Base-by-base conservation (phyloP, 257 asterid species). In the Ophiorrhiza pumila region DNA sequence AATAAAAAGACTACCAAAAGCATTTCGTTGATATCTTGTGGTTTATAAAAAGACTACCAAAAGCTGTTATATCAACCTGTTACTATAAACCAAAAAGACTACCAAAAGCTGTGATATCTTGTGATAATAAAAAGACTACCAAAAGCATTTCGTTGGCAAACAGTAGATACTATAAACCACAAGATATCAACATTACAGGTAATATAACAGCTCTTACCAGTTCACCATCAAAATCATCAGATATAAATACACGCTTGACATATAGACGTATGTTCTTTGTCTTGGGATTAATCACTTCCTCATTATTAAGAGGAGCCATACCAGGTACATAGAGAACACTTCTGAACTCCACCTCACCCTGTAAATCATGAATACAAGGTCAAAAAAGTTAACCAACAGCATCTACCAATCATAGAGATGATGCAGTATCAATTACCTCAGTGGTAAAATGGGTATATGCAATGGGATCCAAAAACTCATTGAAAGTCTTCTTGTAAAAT, bases 331-430 rank as follows among this genome's bases (percentile, higher is more conserved):
- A 95, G 25, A 92, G 88, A 58, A 95, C 91, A 80, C 99, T 89
- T 84, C 99, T 89, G 72, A 95, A 95, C 83, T 95, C 99, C 79
- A 95, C 98, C 88, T 95, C 99, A 69, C 99, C 99, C 99, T 95
- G 84, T 82, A 82, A 10, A 78, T 50, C 57, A 77, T 76, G 59
- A 82, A 56, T 46, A 64, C 39, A 58, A 42, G 41, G 73, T 35
- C 39, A 61, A 57, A 55, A 46, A 22, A 62, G 45, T 41, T 60
- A 58, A 70, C 15, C 47, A 63, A 37, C 45, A 22, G 27, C 59
- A 75, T 68, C 69, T n/a, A 56, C 32, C 46, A 61, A 31, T 58
- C 49, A 9, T 5, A 74, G 50, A 65, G 43, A 45, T 46, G 70
- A 80, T 22, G 55, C 37, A 56, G 59, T 74, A 69, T 35, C 34